phyloP scores from a whole-genome alignment of 805 yeast species.

The Nakazawaea sp. region DNA sequence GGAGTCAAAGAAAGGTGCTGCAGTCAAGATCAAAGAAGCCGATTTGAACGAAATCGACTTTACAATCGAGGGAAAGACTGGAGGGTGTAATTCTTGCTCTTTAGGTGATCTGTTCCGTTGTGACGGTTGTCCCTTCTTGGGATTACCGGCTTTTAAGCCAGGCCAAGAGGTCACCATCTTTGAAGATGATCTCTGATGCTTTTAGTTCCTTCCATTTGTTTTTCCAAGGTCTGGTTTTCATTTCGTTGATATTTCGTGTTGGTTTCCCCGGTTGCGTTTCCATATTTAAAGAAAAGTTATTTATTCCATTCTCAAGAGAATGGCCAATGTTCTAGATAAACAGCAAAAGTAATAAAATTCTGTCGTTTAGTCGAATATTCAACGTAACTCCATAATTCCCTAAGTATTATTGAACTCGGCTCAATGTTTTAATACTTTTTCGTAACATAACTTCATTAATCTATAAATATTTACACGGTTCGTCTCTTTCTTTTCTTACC shows the following conservation, averaged over 20 bases:
- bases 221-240: no score
- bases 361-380: no score
- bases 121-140: constrained; percentile 96
- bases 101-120: constrained; percentile 98
- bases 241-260: no score
- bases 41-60: constrained; percentile 90
- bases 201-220: no score
- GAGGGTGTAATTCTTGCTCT: constrained; percentile 96
- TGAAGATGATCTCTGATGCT: constrained; percentile 12
- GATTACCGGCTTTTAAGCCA: constrained; percentile 96
- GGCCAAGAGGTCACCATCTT: constrained; percentile 67
- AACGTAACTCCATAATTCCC: no score
- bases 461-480: not conserved
- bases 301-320: no score
- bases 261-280: no score
- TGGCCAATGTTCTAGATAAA: no score
- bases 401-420: no score
- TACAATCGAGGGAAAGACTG: constrained; percentile 94
- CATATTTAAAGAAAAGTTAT: no score
- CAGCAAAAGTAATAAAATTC: no score
- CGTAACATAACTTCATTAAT: constrained; percentile 1
- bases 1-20: constrained; percentile 17
- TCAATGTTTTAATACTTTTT: not conserved
- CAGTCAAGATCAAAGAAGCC: constrained; percentile 47
- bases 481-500: not conserved